phyloP scores from a whole-genome alignment of 2,329 filamentous ascomycete genomes.

The Fusarium heterosporum region DNA sequence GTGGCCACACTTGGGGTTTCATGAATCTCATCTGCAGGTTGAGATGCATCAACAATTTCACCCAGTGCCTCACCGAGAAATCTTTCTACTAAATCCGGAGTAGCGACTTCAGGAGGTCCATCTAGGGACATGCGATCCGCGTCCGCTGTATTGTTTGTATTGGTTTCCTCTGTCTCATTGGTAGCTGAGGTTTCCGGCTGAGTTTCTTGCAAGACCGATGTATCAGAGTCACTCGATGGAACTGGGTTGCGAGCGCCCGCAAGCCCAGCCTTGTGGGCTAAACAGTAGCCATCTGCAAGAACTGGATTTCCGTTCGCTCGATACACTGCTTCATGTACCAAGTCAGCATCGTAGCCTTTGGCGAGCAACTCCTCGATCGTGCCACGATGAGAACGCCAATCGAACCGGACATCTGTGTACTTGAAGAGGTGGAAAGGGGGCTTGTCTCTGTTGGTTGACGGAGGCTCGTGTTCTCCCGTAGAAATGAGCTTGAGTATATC shows the following conservation, averaged over 20 bases:
- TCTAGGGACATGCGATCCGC: slow-evolving; percentile 56
- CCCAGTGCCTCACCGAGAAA: slow-evolving; percentile 47
- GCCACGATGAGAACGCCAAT: slow-evolving; percentile 55
- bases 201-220: slow-evolving; percentile 48
- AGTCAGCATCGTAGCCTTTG: slow-evolving; percentile 61
- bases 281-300: slow-evolving; percentile 79
- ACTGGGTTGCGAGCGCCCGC: slow-evolving; percentile 75
- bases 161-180: slow-evolving; percentile 43
- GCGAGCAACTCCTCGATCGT: slow-evolving; percentile 51
- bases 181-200: slow-evolving; percentile 25
- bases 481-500: slow-evolving; percentile 85
- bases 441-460: slow-evolving; percentile 72
- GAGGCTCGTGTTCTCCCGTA: slow-evolving; percentile 78
- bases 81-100: slow-evolving; percentile 42
- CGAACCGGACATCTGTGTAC: slow-evolving; percentile 58
- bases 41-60: slow-evolving; percentile 46
- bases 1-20: slow-evolving; percentile 40
- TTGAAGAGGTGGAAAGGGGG: slow-evolving; percentile 57
- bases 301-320: slow-evolving; percentile 76
- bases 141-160: slow-evolving; percentile 45
- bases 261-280: slow-evolving; percentile 67
- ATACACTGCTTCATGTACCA: slow-evolving; percentile 84
- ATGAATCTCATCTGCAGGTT: slow-evolving; percentile 35
- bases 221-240: slow-evolving; percentile 67
- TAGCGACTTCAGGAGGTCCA: slow-evolving; percentile 46